Conservation (phyloP, 2,329 filamentous ascomycete species). For the Epichloe scottii region DNA sequence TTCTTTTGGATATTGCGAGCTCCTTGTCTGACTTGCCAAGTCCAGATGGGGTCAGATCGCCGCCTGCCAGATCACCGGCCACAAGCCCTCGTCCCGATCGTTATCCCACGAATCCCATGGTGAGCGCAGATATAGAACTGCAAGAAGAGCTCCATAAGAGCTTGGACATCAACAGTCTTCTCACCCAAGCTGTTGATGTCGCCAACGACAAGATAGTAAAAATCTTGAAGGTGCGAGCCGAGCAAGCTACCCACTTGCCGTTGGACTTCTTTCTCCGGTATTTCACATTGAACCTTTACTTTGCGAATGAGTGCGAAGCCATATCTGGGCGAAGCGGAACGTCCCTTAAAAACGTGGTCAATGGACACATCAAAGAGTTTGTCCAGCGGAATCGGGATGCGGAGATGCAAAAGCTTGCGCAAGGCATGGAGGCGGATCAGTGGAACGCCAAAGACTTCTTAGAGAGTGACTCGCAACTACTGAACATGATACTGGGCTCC, state of each 20-base stretch:
- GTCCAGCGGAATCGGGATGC: constrained; percentile 57
- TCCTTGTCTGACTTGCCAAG: constrained; percentile 38
- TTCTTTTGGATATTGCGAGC: constrained; percentile 88
- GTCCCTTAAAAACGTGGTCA: constrained; percentile 65
- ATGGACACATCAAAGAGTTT: constrained; percentile 71
- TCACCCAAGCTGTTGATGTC: constrained; percentile 69
- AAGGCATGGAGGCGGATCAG: constrained; percentile 66
- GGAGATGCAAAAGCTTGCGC: constrained; percentile 62
- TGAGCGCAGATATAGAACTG: constrained; percentile 28
- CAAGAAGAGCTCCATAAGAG: constrained; percentile 68
- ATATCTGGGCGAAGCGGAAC: constrained; percentile 69
- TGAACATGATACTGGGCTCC: constrained; percentile 53
- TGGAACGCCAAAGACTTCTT: constrained; percentile 70
- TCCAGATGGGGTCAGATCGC: constrained; percentile 32
- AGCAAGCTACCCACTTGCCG: constrained; percentile 57
- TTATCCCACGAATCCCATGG: constrained; percentile 11
- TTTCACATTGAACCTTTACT: constrained; percentile 69
- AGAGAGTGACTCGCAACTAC: constrained; percentile 43
- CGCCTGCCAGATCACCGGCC: constrained; percentile 37
- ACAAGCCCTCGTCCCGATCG: constrained; percentile 35
- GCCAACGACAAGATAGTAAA: constrained; percentile 67
- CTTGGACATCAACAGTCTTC: constrained; percentile 63
- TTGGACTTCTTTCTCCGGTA: constrained; percentile 65
- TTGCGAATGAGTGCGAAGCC: constrained; percentile 77
- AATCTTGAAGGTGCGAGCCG: constrained; percentile 62